Evolutionary conservation across 345 rosid species (phyloP).

Genomic region (Turnera subulata): DNA sequence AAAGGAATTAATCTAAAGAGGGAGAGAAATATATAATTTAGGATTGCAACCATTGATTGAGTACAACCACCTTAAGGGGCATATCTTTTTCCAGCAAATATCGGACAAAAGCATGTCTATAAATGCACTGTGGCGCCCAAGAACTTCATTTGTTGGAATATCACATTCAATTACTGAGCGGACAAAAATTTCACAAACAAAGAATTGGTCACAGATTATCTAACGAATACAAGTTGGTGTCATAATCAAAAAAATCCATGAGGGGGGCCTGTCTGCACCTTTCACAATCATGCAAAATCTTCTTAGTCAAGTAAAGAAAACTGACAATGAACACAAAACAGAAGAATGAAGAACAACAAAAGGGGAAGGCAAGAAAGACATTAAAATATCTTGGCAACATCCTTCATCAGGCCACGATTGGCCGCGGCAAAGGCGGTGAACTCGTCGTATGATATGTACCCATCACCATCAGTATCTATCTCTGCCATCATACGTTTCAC

Average conservation of each 20-base stretch:
- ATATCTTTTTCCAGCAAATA: too few relatives aligned
- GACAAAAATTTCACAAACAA: background rate
- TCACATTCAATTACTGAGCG: background rate
- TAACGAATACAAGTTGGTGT: background rate
- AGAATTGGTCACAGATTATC: background rate
- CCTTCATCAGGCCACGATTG: slow-evolving; percentile 77
- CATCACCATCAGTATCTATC: slow-evolving; percentile 90
- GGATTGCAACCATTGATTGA: too few relatives aligned
- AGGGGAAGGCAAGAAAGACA: background rate
- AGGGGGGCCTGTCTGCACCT: slow-evolving; percentile 7
- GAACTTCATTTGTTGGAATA: background rate
- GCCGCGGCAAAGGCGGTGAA: slow-evolving; percentile 65
- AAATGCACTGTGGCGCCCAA: too few relatives aligned
- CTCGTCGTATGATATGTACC: slow-evolving; percentile 68
- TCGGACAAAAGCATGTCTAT: too few relatives aligned
- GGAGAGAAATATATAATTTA: too few relatives aligned
- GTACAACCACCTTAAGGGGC: too few relatives aligned
- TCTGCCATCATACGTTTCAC: slow-evolving; percentile 78
- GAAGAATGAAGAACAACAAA: background rate
- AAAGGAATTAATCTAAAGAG: too few relatives aligned
- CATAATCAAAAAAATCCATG: slow-evolving; percentile 8
- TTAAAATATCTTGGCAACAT: slow-evolving; percentile 80
- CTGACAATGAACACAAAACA: background rate
- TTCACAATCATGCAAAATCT: background rate
- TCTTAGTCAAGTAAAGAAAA: background rate